These are phyloP conservation scores for Candida nanaspora DNA, from an alignment of 805 yeast species.

Conservation along the genomic window DNA sequence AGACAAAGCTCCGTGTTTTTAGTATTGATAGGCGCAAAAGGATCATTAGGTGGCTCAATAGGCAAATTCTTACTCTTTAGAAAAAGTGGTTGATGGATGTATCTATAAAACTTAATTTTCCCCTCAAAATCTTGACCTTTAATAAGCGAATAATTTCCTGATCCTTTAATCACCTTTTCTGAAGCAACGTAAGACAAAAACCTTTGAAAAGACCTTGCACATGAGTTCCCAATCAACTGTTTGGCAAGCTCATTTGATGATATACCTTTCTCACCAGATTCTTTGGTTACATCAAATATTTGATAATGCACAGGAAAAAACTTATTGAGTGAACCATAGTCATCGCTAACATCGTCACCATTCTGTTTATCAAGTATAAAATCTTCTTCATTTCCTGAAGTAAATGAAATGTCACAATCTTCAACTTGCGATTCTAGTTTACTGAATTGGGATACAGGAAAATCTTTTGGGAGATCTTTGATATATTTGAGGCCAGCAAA, in stretches of 20 bases:
- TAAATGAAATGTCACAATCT: slow-evolving; percentile 4
- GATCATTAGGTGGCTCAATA: background rate
- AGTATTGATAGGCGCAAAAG: background rate
- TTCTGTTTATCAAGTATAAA: slow-evolving; percentile 22
- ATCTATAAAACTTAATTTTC: slow-evolving; percentile 63
- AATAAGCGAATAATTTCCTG: slow-evolving; percentile 33
- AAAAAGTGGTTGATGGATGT: slow-evolving; percentile 41
- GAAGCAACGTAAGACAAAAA: slow-evolving; percentile 7
- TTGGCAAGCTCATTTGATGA: slow-evolving; percentile 50
- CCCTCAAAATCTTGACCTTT: slow-evolving; percentile 70
- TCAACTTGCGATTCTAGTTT: slow-evolving; percentile 17
- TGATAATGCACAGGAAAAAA: slow-evolving; percentile 60
- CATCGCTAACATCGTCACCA: no score
- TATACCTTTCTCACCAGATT: slow-evolving; percentile 41
- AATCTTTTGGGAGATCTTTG: slow-evolving; percentile 14
- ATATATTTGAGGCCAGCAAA: slow-evolving; percentile 18
- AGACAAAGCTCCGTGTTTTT: slow-evolving; percentile 3
- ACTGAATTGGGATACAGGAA: slow-evolving; percentile 6
- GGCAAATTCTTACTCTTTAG: slow-evolving; percentile 22
- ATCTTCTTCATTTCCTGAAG: slow-evolving; percentile 6
- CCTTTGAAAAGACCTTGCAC: slow-evolving; percentile 24
- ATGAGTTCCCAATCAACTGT: slow-evolving; percentile 47
- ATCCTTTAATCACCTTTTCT: slow-evolving; percentile 12
- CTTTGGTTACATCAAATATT: slow-evolving; percentile 40
- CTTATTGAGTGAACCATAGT: no score